A percentile compares a stretch with the other conserved stretches of the same genome.
These are phyloP conservation scores for Pestalotiopsis fici DNA, from an alignment of 2,329 filamentous ascomycete species.

Conservation along the genomic window DNA sequence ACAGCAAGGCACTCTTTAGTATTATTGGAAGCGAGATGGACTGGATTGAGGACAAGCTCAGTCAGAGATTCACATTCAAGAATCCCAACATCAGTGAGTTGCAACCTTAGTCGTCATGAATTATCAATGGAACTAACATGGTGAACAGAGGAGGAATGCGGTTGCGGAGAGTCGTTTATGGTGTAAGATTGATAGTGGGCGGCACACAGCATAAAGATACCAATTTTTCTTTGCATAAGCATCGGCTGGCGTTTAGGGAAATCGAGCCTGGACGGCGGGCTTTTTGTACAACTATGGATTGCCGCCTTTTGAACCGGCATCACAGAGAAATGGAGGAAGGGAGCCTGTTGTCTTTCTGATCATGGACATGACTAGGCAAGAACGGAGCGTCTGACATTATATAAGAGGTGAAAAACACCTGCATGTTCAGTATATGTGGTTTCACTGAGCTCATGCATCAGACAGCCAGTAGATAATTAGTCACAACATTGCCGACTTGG, in stretches of 20 bases:
- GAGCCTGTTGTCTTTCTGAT: background rate
- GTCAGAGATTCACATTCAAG: slow-evolving; percentile 87
- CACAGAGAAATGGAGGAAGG: background rate
- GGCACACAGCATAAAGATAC: slow-evolving; percentile 1
- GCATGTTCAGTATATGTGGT: background rate
- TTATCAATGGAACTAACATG: slow-evolving; percentile 27
- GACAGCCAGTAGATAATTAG: background rate
- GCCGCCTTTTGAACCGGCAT: background rate
- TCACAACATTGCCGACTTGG: background rate
- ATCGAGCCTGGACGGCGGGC: background rate
- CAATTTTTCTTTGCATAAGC: slow-evolving; percentile 9
- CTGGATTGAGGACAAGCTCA: slow-evolving; percentile 95
- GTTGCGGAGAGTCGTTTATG: slow-evolving; percentile 94
- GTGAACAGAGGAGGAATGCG: slow-evolving; percentile 81
- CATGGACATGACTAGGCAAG: background rate
- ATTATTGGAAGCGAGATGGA: slow-evolving; percentile 99
- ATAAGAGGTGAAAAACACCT: background rate
- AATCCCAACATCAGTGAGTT: slow-evolving; percentile 98
- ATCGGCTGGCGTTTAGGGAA: slow-evolving; percentile 11
- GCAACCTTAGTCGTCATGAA: background rate
- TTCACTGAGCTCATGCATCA: background rate
- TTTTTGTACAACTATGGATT: background rate
- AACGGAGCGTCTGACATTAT: background rate
- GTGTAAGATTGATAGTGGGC: slow-evolving; percentile 43
- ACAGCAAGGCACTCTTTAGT: slow-evolving; percentile 95